These are phyloP conservation scores for Pyrus betulifolia DNA, from an alignment of 306 rosid genomes.

Conservation along the genomic window DNA sequence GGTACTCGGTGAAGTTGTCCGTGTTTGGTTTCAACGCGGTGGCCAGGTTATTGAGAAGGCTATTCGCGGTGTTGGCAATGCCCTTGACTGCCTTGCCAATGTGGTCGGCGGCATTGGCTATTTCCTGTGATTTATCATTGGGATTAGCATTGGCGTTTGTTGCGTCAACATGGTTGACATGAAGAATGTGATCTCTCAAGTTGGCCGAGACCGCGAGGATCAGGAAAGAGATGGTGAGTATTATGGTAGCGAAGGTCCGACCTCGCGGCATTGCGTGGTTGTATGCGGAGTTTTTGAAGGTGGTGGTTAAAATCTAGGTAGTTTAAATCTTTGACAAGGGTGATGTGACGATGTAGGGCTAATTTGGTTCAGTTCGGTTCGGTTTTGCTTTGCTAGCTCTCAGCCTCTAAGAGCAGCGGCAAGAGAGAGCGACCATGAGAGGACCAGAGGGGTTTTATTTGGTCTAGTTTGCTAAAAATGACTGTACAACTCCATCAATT, in stretches of 20 bases:
- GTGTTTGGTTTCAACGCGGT: background rate
- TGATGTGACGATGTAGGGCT: background rate
- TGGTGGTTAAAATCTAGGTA: background rate
- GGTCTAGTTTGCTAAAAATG: background rate
- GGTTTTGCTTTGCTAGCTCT: background rate
- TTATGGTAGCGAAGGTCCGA: background rate
- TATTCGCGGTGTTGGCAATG: background rate
- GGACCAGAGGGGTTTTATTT: background rate
- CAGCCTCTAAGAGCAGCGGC: constrained; percentile 18
- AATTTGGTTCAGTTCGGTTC: background rate
- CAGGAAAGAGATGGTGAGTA: background rate
- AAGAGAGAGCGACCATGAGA: background rate
- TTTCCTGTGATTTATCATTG: background rate
- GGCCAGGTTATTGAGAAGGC: background rate
- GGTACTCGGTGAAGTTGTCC: background rate
- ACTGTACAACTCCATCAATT: background rate
- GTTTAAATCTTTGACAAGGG: background rate
- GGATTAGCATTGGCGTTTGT: background rate
- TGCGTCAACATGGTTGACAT: background rate
- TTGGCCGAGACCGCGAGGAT: background rate
- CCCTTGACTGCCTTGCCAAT: background rate
- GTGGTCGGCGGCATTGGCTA: background rate
- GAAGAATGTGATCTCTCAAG: background rate
- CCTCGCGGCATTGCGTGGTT: background rate
- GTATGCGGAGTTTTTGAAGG: background rate